These are phyloP conservation scores for Penicillium canariense DNA, from an alignment of 495 filamentous ascomycete species.

Conservation along the genomic window DNA sequence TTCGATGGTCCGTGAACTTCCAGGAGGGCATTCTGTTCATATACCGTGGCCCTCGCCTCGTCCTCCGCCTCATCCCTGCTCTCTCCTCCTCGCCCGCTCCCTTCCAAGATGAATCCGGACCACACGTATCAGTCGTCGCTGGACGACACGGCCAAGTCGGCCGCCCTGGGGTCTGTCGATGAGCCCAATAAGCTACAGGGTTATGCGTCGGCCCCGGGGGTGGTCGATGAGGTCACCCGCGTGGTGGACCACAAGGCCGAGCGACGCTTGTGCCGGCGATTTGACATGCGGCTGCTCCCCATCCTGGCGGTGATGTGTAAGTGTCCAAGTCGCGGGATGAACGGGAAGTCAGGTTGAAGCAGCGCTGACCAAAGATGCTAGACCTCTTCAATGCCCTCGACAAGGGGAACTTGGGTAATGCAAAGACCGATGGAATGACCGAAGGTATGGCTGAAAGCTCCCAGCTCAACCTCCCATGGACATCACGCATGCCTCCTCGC, in stretches of 20 bases:
- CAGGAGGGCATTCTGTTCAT: too few relatives aligned
- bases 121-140: constrained; percentile 8
- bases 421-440: constrained; percentile 59
- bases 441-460: constrained; percentile 30
- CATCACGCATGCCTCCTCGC: too few relatives aligned
- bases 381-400: constrained; percentile 61
- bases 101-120: constrained; percentile 19
- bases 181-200: constrained; percentile 29
- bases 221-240: constrained; percentile 36
- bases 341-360: too few relatives aligned
- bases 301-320: constrained; percentile 62
- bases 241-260: constrained; percentile 53
- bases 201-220: constrained; percentile 29
- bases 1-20: too few relatives aligned
- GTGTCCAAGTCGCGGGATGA: too few relatives aligned
- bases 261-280: constrained; percentile 57
- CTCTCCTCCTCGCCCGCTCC: neutral
- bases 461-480: neutral
- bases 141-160: constrained; percentile 24
- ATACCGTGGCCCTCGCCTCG: too few relatives aligned
- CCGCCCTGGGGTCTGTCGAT: constrained; percentile 21
- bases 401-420: constrained; percentile 67
- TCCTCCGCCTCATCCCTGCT: neutral
- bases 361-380: constrained; percentile 6
- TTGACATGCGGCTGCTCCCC: constrained; percentile 61